Evolutionary conservation across 148 eudicot genomes (phyloP), one percentile per base, ranked within the genome.

Genomic region (Chenopodium formosanum): DNA sequence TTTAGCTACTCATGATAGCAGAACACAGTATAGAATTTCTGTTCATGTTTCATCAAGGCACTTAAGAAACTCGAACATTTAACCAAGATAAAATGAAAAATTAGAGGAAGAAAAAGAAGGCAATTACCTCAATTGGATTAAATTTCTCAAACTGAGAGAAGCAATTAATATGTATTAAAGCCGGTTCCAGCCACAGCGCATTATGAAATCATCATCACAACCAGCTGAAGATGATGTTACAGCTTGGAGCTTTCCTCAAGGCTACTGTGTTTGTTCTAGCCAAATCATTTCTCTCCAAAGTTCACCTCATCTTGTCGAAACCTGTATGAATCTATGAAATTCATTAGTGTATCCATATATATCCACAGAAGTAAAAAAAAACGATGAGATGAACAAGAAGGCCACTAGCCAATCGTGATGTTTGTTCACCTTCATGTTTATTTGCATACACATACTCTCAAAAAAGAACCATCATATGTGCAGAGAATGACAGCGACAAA

Each of bases 211-310:
- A 68, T n/a, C 52, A 31, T 56, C 4, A 56, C 78, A 58, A 77
- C 52, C 62, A 62, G 10, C 74, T 66, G 25, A 52, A 67, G 20
- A 9, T 66, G 75, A 34, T 53, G 62, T 20, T 20, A 69, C 64
- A 60, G 20, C 46, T 63, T 56, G 32, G 72, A 78, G 40, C 64
- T 77, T 27, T 48, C 11, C 68, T 74, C 53, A 50, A 50, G 53
- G 63, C 16, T 31, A 74, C 37, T 17, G 25, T 2, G 34, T 19
- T 37, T 22, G 32, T 50, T 64, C 50, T 23, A 19, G 11, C 52
- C 52, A 70, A 34, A 71, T 79, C 63, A 67, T 34, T 9, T 47
- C 29, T 71, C 52, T 58, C 25, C 37, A 56, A 37, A 34, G 13
- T 70, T 32, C 56, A 62, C 23, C 70, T 60, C 27, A 31, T 77